Evolutionary conservation across 139 green algal genomes (phyloP).

Genomic region (Nannochloris sp.): DNA sequence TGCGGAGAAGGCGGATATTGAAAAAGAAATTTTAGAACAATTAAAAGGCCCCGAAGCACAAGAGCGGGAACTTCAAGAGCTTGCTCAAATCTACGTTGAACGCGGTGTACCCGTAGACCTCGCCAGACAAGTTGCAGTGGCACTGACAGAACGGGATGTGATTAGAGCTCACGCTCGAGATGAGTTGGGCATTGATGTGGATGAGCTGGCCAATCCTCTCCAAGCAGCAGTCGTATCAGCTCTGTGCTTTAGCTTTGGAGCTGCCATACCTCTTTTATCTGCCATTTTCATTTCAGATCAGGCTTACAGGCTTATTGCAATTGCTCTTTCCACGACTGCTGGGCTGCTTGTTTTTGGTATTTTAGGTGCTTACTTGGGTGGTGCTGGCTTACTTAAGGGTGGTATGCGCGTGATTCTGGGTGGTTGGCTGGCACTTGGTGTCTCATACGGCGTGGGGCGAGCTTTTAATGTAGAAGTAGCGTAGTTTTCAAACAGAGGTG

Average conservation of each 20-base stretch:
- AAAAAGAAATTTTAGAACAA: constrained; percentile 68
- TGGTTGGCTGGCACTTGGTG: constrained; percentile 67
- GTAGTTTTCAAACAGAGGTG: too few relatives aligned
- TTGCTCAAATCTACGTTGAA: constrained; percentile 64
- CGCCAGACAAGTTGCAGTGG: constrained; percentile 40
- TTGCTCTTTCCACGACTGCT: constrained; percentile 32
- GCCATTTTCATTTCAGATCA: constrained; percentile 49
- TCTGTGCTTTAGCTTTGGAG: constrained; percentile 52
- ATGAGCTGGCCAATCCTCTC: constrained; percentile 72
- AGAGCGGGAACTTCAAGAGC: constrained; percentile 61
- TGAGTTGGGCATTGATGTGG: constrained; percentile 87
- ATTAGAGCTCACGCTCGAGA: constrained; percentile 78
- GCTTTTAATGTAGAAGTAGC: constrained; percentile 34
- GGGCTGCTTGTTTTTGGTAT: constrained; percentile 5
- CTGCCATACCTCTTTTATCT: constrained; percentile 55
- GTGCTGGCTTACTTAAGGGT: constrained; percentile 39
- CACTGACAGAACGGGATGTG: constrained; percentile 64
- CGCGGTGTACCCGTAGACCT: constrained; percentile 55
- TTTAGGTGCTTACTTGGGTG: constrained; percentile 58
- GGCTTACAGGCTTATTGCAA: constrained; percentile 27
- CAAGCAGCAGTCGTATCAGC: constrained; percentile 53
- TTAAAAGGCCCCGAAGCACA: constrained; percentile 44
- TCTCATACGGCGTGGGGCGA: constrained; percentile 66
- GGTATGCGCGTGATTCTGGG: constrained; percentile 64
- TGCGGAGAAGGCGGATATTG: constrained; percentile 68